phyloP scores from a whole-genome alignment of 805 yeast species.

The Kuraishia borneana region DNA sequence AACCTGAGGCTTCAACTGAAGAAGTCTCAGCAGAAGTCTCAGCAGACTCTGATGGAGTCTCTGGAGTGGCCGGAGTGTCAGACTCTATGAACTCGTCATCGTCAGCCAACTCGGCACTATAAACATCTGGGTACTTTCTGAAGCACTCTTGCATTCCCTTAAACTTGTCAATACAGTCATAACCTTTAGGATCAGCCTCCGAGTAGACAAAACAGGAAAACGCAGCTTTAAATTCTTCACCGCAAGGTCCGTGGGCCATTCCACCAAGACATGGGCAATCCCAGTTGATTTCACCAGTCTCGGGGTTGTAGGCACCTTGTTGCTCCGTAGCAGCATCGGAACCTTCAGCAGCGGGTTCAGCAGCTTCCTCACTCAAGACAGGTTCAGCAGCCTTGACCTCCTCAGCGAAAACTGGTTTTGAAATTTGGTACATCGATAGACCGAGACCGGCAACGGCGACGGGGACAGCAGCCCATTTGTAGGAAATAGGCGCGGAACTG shows the following conservation, averaged over 20 bases:
- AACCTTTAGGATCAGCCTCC: conserved; percentile 90
- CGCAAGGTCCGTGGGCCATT: conserved; percentile 98
- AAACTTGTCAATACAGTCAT: conserved; percentile 88
- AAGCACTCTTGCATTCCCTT: conserved; percentile 90
- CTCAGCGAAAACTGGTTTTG: no score
- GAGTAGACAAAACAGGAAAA: conserved; percentile 93
- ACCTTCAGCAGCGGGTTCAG: background rate
- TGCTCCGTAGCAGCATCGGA: conserved; percentile 13
- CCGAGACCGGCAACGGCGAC: no score
- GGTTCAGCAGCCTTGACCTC: no score
- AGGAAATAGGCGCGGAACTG: no score
- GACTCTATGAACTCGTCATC: conserved; percentile 38
- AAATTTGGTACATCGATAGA: no score
- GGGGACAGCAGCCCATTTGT: no score
- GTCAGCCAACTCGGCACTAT: conserved; percentile 82
- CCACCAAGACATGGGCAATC: conserved; percentile 99
- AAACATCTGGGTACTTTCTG: conserved; percentile 84
- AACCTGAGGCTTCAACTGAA: no score
- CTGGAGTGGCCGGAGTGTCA: background rate
- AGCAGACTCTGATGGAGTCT: background rate
- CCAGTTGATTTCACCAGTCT: conserved; percentile 98
- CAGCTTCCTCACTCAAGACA: background rate
- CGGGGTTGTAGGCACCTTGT: conserved; percentile 82
- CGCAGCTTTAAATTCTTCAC: conserved; percentile 89
- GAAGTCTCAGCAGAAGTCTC: conserved; percentile 1